phyloP scores from a whole-genome alignment of 768 basidiomycete genomes.

The Trametopsis cervina region DNA sequence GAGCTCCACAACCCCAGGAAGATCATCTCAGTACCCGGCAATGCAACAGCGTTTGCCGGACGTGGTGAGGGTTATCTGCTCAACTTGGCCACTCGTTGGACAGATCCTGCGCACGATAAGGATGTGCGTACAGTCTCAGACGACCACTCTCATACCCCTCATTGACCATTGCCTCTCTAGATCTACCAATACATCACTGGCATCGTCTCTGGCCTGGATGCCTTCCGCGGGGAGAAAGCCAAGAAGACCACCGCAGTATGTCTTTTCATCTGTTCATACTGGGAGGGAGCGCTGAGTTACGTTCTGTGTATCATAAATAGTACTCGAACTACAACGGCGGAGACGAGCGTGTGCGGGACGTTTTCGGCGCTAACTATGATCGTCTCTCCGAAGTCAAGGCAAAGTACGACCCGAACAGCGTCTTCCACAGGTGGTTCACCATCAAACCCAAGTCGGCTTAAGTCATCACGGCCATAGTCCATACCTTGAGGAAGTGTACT shows the following conservation, averaged over 20 bases:
- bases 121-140: neutral
- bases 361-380: constrained; percentile 10
- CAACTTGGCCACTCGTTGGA: constrained; percentile 6
- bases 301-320: too few species aligned
- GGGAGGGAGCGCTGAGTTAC: too few species aligned
- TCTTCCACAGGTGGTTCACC: constrained; percentile 11
- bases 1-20: constrained; percentile 8
- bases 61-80: constrained; percentile 6
- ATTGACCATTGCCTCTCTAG: too few species aligned
- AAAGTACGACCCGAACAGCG: constrained; percentile 9
- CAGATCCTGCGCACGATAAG: constrained; percentile 1
- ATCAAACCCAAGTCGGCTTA: constrained; percentile 3
- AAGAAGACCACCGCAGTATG: too few species aligned
- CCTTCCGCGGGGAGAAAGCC: too few species aligned
- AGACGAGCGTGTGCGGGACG: constrained; percentile 9
- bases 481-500: too few species aligned
- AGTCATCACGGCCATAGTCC: too few species aligned
- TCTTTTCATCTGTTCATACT: too few species aligned
- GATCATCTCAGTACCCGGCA: constrained; percentile 3
- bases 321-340: constrained; percentile 9
- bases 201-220: too few species aligned
- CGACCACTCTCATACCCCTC: too few species aligned
- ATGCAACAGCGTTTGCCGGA: constrained; percentile 7
- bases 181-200: too few species aligned
- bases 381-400: constrained; percentile 13